A percentile compares a stretch with the other conserved stretches of the same genome.
These are phyloP conservation scores for Aureobasidium lini DNA, from an alignment of 2,329 filamentous ascomycete species.

Conservation along the genomic window DNA sequence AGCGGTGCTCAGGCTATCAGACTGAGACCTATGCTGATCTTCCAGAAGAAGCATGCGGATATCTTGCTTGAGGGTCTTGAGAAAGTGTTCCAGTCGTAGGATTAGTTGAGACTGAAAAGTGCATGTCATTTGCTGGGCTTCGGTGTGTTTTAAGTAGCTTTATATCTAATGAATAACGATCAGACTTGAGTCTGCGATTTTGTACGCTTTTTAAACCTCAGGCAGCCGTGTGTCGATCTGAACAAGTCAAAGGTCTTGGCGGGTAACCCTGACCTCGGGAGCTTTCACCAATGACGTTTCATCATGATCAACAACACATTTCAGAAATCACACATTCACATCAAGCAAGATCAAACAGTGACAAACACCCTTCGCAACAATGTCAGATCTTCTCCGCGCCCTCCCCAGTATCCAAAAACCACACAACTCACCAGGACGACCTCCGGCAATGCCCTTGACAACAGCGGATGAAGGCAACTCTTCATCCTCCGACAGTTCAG, in stretches of 20 bases:
- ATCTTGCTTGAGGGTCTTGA: slow-evolving; percentile 51
- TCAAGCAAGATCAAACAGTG: not conserved
- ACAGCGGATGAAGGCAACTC: slow-evolving; percentile 32
- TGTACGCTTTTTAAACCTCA: too few species aligned
- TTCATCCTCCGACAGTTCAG: slow-evolving; percentile 60
- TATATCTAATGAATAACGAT: too few species aligned
- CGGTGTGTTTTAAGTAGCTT: not conserved
- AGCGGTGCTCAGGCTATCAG: slow-evolving; percentile 65
- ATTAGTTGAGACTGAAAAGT: not conserved
- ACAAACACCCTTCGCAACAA: not conserved
- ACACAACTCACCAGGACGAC: not conserved
- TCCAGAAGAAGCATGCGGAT: slow-evolving; percentile 82
- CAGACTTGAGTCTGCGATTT: too few species aligned
- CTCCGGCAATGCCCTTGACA: slow-evolving; percentile 34
- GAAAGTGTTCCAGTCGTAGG: slow-evolving; percentile 10
- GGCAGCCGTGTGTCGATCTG: too few species aligned
- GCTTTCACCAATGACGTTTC: not conserved
- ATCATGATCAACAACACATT: not conserved
- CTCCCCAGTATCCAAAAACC: slow-evolving; percentile 14
- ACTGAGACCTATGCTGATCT: slow-evolving; percentile 78
- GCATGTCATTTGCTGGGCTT: not conserved
- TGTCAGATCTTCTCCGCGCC: slow-evolving; percentile 17
- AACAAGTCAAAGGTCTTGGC: too few species aligned
- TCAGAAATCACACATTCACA: not conserved
- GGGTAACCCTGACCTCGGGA: not conserved